A percentile compares a stretch with the other conserved stretches of the same genome.
phyloP scores from a whole-genome alignment of 1,284 basidiomycete genomes.

The Apiotrichum porosum region DNA sequence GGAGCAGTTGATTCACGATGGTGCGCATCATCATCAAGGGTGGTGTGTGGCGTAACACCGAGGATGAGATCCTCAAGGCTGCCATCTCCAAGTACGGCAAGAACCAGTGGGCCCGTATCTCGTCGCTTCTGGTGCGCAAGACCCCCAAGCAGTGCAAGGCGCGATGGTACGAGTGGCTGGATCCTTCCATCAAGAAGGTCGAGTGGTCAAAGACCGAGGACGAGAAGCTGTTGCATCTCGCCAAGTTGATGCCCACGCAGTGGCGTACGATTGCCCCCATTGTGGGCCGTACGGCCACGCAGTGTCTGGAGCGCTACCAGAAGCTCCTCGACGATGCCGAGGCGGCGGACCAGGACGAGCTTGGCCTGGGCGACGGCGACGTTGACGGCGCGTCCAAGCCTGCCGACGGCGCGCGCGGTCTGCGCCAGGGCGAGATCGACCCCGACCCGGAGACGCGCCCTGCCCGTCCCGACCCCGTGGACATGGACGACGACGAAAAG shows the following conservation, averaged over 20 bases:
- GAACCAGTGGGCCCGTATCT: conserved; percentile 93
- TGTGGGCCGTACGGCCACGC: conserved; percentile 96
- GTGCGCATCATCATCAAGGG: conserved; percentile 92
- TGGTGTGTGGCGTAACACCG: conserved; percentile 59
- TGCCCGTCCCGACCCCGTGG: conserved; percentile 95
- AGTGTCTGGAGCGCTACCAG: conserved; percentile 97
- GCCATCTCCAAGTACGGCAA: conserved; percentile 97
- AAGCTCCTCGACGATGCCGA: conserved; percentile 96
- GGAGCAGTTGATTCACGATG: conserved; percentile 10
- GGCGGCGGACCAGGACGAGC: conserved; percentile 84
- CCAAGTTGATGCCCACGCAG: conserved; percentile 99
- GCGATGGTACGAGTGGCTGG: conserved; percentile 97
- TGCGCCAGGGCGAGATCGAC: conserved; percentile 96
- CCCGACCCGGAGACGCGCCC: conserved; percentile 98
- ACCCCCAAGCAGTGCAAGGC: conserved; percentile 99
- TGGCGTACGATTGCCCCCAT: conserved; percentile 99
- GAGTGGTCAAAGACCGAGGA: conserved; percentile 99
- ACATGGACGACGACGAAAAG: conserved; percentile 99
- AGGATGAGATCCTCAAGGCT: conserved; percentile 94
- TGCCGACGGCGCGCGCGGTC: conserved; percentile 79
- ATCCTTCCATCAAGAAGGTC: conserved; percentile 99
- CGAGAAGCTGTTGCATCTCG: conserved; percentile 95
- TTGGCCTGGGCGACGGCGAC: conserved; percentile 79
- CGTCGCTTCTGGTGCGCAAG: conserved; percentile 93
- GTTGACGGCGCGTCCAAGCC: conserved; percentile 66